Conservation (phyloP, 495 filamentous ascomycete species). For the Xylaria palmicola region DNA sequence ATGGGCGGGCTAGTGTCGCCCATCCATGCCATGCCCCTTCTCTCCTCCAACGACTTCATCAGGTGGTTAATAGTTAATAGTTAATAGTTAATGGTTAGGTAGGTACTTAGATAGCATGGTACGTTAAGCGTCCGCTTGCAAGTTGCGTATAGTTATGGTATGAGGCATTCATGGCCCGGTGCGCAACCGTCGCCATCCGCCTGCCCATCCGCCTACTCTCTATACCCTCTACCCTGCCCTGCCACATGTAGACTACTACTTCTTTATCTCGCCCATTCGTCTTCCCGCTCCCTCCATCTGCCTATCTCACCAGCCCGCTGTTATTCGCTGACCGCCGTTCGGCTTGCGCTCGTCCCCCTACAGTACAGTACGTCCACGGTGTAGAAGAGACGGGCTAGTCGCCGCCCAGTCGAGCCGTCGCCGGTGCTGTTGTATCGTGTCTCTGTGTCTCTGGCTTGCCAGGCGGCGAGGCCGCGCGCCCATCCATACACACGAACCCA, state of each 20-base stretch:
- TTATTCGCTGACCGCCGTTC: slow-evolving; percentile 10
- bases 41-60: no score
- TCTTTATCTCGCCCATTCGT: neutral
- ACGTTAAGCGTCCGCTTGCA: no score
- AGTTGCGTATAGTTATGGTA: neutral
- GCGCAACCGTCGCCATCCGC: slow-evolving; percentile 8
- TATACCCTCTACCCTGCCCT: neutral
- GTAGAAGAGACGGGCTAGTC: neutral
- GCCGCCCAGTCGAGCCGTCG: neutral
- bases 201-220: no score
- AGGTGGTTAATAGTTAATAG: no score
- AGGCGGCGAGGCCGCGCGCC: neutral
- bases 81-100: no score
- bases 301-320: neutral
- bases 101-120: no score
- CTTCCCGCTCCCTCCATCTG: neutral
- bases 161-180: slow-evolving; percentile 7
- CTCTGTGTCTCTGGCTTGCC: neutral
- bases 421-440: neutral
- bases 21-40: neutral
- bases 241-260: neutral
- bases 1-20: neutral
- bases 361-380: no score
- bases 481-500: no score
- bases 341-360: neutral